Base-by-base conservation (phyloP, 2,329 filamentous ascomycete species). In the Trichoderma simmonsii region DNA sequence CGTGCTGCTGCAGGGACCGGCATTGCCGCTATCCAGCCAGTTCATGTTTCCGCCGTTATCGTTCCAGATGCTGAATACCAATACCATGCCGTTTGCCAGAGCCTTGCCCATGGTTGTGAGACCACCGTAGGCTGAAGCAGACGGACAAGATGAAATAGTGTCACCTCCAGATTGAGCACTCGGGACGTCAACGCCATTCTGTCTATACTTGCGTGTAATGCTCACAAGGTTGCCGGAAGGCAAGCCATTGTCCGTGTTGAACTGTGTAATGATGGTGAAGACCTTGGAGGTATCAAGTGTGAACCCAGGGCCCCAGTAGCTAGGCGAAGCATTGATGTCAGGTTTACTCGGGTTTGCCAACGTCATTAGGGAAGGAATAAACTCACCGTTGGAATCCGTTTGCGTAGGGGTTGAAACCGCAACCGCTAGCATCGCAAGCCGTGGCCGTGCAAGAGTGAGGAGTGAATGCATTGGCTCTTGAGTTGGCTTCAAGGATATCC, bases 401-500 rank as follows among this genome's bases (percentile, higher is more conserved):
- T 75, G 78, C 75, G 76, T 83, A 85, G 8, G 82, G 78, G 77
- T 86, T 86, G 77, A 80, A 81, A n/a, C 77, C 79, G 77, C 84
- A 86, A 14, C 84, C 84, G 71, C 78, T 73, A 74, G 84, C 82
- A 74, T 85, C 83, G 73, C 85, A 86, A 26, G 84, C 78, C 5
- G 83, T 83, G 32, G 78, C 76, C 15, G 73, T 76, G 11, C 86
- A 88, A 2, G 84, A 80, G 71, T 88, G 86, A 3, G 86, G 85
- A 0, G 86, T 85, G 18, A 86, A 77, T 9, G 82, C 81, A 21
- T 80, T 84, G 5, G 86, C 78, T 4, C 78, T 78, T 24, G 80
- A 80, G 79, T 88, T 88, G 65, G 86, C 85, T 72, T 88, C 86
- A 85, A 86, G 87, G 74, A 88, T 86, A 71, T 88, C 86, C 78